Evolutionary conservation across 2,329 filamentous ascomycete genomes (phyloP).

Genomic region (Colletotrichum tropicale): DNA sequence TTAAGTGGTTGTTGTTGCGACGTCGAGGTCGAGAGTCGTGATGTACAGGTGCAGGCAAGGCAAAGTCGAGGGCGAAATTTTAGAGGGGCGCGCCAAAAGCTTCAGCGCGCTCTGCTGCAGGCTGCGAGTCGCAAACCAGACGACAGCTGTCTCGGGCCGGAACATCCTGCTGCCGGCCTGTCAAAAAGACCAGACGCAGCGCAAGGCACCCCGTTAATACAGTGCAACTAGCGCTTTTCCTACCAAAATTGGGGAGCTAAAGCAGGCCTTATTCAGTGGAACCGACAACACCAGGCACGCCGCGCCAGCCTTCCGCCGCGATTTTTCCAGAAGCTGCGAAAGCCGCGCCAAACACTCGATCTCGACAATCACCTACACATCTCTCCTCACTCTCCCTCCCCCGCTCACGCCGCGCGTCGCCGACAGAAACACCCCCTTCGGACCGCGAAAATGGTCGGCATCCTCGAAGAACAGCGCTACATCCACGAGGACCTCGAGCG

Average conservation of each 20-base stretch:
- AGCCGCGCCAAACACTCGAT: background rate
- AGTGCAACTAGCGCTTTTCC: background rate
- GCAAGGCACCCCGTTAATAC: background rate
- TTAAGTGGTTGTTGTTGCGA: background rate
- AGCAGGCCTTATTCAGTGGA: constrained; percentile 19
- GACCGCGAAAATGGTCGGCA: constrained; percentile 53
- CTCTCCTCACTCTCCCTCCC: background rate
- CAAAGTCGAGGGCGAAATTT: constrained; percentile 5
- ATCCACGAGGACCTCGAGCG: constrained; percentile 97
- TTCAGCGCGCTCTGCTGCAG: background rate
- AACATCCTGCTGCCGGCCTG: background rate
- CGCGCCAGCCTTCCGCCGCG: background rate
- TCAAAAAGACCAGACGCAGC: background rate
- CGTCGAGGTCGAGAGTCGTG: background rate
- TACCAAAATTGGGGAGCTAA: constrained; percentile 5
- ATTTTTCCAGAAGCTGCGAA: background rate
- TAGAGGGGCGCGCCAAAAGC: constrained; percentile 15
- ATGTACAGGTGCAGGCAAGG: background rate
- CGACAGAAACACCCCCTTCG: background rate
- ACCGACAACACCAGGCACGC: background rate
- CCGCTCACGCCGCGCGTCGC: background rate
- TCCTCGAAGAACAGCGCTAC: constrained; percentile 91
- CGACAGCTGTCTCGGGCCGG: background rate
- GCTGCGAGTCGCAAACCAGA: background rate
- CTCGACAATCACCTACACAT: background rate